phyloP scores from a whole-genome alignment of 2,329 filamentous ascomycete genomes.

The Diaporthe capsici region DNA sequence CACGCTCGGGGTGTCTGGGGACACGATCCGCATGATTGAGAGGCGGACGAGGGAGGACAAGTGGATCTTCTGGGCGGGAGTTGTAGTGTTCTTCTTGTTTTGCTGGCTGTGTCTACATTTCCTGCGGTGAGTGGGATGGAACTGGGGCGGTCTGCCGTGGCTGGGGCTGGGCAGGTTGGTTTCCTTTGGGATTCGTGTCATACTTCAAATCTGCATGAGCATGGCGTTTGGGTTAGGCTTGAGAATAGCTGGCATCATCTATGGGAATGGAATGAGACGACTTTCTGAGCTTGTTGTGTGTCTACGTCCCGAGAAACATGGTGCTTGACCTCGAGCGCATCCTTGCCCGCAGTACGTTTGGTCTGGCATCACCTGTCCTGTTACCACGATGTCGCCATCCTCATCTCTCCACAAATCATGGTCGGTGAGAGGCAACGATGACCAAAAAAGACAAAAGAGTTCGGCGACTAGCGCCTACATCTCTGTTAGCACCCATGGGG shows the following conservation, averaged over 20 bases:
- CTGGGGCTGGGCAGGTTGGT: neutral
- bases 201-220: conserved; percentile 36
- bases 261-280: neutral
- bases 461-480: conserved; percentile 3
- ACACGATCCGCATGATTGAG: conserved; percentile 98
- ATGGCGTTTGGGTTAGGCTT: conserved; percentile 37
- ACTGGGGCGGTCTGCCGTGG: neutral
- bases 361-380: neutral
- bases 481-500: neutral
- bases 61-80: conserved; percentile 95
- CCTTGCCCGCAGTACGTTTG: no score
- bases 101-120: conserved; percentile 93
- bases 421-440: neutral
- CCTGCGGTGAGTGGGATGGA: conserved; percentile 69
- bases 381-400: no score
- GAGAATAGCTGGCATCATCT: conserved; percentile 4
- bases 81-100: conserved; percentile 88
- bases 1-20: conserved; percentile 91
- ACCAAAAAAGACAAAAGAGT: neutral
- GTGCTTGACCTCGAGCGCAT: neutral
- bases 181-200: neutral
- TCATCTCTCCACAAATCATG: no score
- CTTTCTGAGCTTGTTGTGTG: neutral
- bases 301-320: no score
- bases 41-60: conserved; percentile 93